These are phyloP conservation scores for Tuber brumale DNA, from an alignment of 495 filamentous ascomycete genomes.

Conservation along the genomic window DNA sequence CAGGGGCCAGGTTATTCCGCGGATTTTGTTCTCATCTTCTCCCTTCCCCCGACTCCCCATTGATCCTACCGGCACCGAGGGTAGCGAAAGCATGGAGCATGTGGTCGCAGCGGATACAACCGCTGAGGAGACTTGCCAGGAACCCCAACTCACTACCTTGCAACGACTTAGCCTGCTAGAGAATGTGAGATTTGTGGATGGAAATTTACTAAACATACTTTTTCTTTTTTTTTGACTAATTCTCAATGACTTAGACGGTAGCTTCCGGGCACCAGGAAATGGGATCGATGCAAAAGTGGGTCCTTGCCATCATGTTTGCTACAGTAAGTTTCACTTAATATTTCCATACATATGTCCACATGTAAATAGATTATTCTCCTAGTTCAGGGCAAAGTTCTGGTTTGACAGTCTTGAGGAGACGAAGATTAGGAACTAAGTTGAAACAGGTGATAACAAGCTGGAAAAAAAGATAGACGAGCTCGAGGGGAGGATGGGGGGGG, in stretches of 20 bases:
- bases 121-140: neutral
- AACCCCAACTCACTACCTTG: neutral
- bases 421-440: neutral
- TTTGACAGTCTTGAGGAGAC: neutral
- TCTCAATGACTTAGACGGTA: neutral
- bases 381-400: neutral
- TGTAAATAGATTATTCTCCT: neutral
- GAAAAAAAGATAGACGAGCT: neutral
- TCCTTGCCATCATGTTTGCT: neutral
- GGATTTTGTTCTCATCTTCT: neutral
- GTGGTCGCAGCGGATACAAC: neutral
- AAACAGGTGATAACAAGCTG: neutral
- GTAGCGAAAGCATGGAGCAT: neutral
- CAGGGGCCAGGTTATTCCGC: neutral
- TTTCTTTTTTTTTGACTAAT: neutral
- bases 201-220: neutral
- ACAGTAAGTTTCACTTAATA: neutral
- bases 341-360: neutral
- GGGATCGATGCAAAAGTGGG: neutral
- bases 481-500: neutral
- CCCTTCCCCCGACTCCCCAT: neutral
- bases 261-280: neutral
- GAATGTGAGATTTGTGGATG: neutral
- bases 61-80: neutral
- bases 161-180: neutral